A percentile compares a stretch with the other conserved stretches of the same genome.
Evolutionary conservation across 768 basidiomycete genomes (phyloP).

Genomic region (Sporobolomyces phaffii): DNA sequence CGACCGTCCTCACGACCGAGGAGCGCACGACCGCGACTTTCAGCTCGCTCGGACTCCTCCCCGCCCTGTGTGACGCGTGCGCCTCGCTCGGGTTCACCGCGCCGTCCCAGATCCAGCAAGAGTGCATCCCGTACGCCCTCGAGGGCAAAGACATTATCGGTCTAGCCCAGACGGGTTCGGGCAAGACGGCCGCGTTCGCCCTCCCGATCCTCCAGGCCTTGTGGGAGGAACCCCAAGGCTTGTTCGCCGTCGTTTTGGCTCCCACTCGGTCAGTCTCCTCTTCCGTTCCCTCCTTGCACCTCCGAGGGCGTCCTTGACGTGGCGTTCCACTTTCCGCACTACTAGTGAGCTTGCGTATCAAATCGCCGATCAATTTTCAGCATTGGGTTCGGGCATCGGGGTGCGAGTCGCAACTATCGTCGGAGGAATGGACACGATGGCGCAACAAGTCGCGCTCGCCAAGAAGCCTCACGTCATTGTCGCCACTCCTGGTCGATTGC

Average conservation of each 20-base stretch:
- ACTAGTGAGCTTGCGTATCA: slow-evolving; percentile 95
- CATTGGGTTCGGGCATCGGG: slow-evolving; percentile 84
- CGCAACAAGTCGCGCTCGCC: slow-evolving; percentile 82
- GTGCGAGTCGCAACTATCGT: slow-evolving; percentile 84
- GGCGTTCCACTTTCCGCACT: neutral
- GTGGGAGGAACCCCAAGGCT: slow-evolving; percentile 89
- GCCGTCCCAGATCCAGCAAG: slow-evolving; percentile 84
- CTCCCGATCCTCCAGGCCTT: slow-evolving; percentile 90
- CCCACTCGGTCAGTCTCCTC: slow-evolving; percentile 72
- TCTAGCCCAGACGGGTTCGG: slow-evolving; percentile 94
- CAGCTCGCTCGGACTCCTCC: slow-evolving; percentile 76
- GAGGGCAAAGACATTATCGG: slow-evolving; percentile 94
- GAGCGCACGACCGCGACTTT: slow-evolving; percentile 53
- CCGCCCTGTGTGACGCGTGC: slow-evolving; percentile 79
- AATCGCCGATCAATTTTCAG: slow-evolving; percentile 93
- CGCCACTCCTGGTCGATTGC: slow-evolving; percentile 85
- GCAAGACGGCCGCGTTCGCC: slow-evolving; percentile 96
- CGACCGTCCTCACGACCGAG: slow-evolving; percentile 18
- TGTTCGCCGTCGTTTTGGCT: slow-evolving; percentile 87
- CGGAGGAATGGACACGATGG: slow-evolving; percentile 88
- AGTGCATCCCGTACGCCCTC: slow-evolving; percentile 78
- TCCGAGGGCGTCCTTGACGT: neutral
- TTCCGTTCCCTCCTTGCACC: slow-evolving; percentile 69
- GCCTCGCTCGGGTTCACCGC: slow-evolving; percentile 70
- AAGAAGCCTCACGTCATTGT: slow-evolving; percentile 93